These are phyloP conservation scores for Penium margaritaceum DNA, from an alignment of 139 green algal species.

Conservation along the genomic window DNA sequence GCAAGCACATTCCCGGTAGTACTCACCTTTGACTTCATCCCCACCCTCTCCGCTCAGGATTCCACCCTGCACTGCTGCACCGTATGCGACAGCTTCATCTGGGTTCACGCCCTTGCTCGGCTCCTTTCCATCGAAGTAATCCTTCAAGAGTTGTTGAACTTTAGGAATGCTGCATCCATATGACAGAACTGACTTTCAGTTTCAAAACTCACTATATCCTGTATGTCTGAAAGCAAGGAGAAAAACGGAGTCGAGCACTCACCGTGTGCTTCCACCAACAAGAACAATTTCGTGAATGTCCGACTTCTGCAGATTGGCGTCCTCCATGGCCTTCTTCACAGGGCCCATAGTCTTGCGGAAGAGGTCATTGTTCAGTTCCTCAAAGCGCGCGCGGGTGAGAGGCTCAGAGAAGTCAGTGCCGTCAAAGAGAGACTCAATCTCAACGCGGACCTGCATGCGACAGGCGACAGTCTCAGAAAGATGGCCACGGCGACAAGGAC, in stretches of 20 bases:
- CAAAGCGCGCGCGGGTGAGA: constrained; percentile 92
- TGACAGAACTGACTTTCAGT: neutral
- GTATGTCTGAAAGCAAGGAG: neutral
- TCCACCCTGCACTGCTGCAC: constrained; percentile 65
- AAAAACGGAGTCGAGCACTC: neutral
- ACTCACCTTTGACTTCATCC: constrained; percentile 54
- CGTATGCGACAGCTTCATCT: constrained; percentile 59
- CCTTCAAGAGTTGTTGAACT: constrained; percentile 84
- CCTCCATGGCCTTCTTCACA: constrained; percentile 90
- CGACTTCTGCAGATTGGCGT: constrained; percentile 83
- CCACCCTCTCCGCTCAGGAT: constrained; percentile 73
- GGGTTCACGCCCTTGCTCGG: constrained; percentile 63
- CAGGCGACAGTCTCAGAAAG: no score
- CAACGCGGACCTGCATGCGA: constrained; percentile 71
- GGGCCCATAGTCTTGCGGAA: constrained; percentile 95
- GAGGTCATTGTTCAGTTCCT: constrained; percentile 97
- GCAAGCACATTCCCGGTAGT: neutral
- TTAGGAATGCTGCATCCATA: constrained; percentile 54
- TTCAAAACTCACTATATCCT: no score
- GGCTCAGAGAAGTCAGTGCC: constrained; percentile 93
- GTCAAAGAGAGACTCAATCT: constrained; percentile 92
- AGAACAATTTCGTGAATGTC: constrained; percentile 89
- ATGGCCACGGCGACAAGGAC: no score
- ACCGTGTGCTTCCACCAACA: constrained; percentile 85
- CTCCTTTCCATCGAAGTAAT: constrained; percentile 64